A percentile compares a stretch with the other conserved stretches of the same genome.
Evolutionary conservation across 768 basidiomycete species (phyloP).

Genomic region (Lentinus tigrinus): DNA sequence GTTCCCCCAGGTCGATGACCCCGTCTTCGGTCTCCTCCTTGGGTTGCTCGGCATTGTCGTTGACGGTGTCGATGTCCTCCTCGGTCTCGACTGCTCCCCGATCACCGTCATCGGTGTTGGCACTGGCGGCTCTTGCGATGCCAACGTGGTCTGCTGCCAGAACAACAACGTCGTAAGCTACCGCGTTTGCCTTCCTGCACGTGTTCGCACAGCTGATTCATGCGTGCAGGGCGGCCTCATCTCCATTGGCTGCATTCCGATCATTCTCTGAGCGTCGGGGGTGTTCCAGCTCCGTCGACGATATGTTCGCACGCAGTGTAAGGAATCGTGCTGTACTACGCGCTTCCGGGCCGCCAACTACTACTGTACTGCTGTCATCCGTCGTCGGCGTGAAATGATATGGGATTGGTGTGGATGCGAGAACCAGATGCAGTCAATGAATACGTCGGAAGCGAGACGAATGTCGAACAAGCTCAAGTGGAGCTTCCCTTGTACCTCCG

Average conservation of each 20-base stretch:
- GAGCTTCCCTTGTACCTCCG: too few species aligned
- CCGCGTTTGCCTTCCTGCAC: background rate
- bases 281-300: background rate
- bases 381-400: too few species aligned
- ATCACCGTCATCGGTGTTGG: slow-evolving; percentile 15
- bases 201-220: background rate
- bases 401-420: too few species aligned
- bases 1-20: background rate
- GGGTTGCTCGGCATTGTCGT: slow-evolving; percentile 17
- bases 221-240: slow-evolving; percentile 13
- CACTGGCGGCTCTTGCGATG: background rate
- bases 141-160: slow-evolving; percentile 14
- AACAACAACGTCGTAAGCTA: slow-evolving; percentile 15
- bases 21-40: background rate
- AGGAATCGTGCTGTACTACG: too few species aligned
- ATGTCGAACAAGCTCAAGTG: too few species aligned
- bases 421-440: too few species aligned
- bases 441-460: too few species aligned
- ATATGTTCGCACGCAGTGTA: too few species aligned
- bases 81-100: slow-evolving; percentile 19
- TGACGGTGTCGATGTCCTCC: slow-evolving; percentile 8
- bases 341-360: too few species aligned
- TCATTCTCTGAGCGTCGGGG: slow-evolving; percentile 1
- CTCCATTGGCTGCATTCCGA: slow-evolving; percentile 18
- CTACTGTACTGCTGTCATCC: too few species aligned